Evolutionary conservation across 108 stramenopile species (phyloP), one percentile per base, ranked within the genome.

Genomic region (Nitzschia sp.): DNA sequence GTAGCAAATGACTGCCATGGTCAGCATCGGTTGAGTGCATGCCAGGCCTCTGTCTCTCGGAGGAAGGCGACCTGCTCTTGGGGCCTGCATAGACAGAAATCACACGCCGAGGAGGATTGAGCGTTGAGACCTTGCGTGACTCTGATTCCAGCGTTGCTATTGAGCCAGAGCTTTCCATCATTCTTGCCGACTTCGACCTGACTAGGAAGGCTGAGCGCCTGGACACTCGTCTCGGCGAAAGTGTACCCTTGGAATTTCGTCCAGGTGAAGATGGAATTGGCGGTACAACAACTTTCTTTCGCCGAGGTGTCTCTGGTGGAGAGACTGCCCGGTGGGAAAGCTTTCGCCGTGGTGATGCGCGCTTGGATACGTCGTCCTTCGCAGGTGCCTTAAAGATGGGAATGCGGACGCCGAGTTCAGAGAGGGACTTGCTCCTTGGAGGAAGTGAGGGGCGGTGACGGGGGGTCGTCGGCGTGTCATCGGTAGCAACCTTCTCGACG

Each of bases 81-180:
- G 19, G 19, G 4, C 16, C 21, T 8, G 17, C 13, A 21, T 50
- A 21, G 4, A 61, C 38, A 13, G 60, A 61, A 22, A 44, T 31
- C 2, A 25, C 41, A 25, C 60, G 60, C 0, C 60, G 60, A 61
- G 60, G 60, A 25, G 60, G 35, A 45, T 19, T 19, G 45, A 41
- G 13, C 19, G 48, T 21, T 4, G 48, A 8, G 48, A 16, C 48
- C 9, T 6, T 9, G 6, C 38, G 6, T 41, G 38, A 6, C 6
- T 41, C 38, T 41, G 38, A 41, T 41, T 41, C 38, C 21, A 50
- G 4, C 4, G 9, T 50, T n/a, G 19, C 21, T 8, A n/a, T 22
- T 21, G 48, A 21, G 13, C 48, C 48, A 50, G 48, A 21, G 21
- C 21, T 22, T 21, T 50, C 19, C 9, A 50, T 4, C 21, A 50